Evolutionary conservation across 164 flowering plant genomes (phyloP).

Genomic region (Macadamia integrifolia): DNA sequence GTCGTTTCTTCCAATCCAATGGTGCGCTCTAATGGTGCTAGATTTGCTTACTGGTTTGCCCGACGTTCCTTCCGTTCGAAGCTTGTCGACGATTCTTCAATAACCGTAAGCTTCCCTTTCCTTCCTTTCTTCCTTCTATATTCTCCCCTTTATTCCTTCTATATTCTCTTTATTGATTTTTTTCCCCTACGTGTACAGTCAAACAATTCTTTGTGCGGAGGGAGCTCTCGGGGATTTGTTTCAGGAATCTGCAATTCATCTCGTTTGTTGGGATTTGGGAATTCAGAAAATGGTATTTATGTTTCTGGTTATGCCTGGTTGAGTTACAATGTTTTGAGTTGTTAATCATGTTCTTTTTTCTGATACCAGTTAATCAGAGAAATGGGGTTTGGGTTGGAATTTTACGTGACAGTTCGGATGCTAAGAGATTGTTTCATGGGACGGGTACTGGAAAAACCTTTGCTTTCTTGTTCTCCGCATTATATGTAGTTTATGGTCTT

Average conservation of each 20-base stretch:
- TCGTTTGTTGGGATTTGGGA: slow-evolving; percentile 12
- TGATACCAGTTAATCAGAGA: slow-evolving; percentile 20
- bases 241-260: slow-evolving; percentile 24
- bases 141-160: background rate
- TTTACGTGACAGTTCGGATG: slow-evolving; percentile 23
- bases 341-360: background rate
- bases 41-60: slow-evolving; percentile 28
- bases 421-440: slow-evolving; percentile 51
- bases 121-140: background rate
- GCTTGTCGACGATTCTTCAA: slow-evolving; percentile 12
- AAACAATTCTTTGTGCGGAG: slow-evolving; percentile 11
- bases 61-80: slow-evolving; percentile 26
- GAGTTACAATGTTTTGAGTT: too few species aligned
- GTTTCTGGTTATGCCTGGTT: background rate
- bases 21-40: slow-evolving; percentile 51
- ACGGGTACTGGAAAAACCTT: slow-evolving; percentile 38
- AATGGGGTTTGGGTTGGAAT: slow-evolving; percentile 27
- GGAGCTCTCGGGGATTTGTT: slow-evolving; percentile 26
- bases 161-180: background rate
- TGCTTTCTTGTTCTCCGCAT: background rate
- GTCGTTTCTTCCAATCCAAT: slow-evolving; percentile 20
- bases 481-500: too few species aligned
- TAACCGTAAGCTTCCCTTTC: slow-evolving; percentile 15
- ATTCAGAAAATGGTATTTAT: slow-evolving; percentile 16
- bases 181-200: slow-evolving; percentile 20